Evolutionary conservation across 2,329 filamentous ascomycete species (phyloP).

Genomic region (Zalaria obscura): DNA sequence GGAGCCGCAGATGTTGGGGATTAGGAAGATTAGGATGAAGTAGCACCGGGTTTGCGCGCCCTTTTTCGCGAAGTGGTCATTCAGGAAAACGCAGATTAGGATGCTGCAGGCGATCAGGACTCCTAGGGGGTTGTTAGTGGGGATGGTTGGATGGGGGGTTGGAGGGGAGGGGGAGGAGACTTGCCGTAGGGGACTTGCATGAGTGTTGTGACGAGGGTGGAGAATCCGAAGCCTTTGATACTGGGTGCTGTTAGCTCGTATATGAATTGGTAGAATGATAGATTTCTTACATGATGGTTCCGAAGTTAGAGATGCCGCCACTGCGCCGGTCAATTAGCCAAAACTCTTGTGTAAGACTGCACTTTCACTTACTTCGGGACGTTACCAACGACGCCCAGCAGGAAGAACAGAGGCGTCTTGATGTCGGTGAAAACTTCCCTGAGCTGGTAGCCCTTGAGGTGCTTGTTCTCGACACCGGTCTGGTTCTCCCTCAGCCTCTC

Average conservation of each 20-base stretch:
- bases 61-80: slow-evolving; percentile 19
- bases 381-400: slow-evolving; percentile 34
- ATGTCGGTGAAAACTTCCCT: slow-evolving; percentile 40
- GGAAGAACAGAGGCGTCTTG: slow-evolving; percentile 42
- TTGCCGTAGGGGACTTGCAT: slow-evolving; percentile 33
- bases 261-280: no score
- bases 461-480: slow-evolving; percentile 43
- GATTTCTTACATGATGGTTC: slow-evolving; percentile 18
- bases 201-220: slow-evolving; percentile 35
- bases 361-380: slow-evolving; percentile 23
- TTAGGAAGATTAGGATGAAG: slow-evolving; percentile 23
- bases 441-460: slow-evolving; percentile 39
- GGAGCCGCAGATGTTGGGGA: slow-evolving; percentile 45
- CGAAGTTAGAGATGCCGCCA: slow-evolving; percentile 42
- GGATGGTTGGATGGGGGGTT: not conserved
- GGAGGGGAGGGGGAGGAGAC: not conserved
- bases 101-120: slow-evolving; percentile 35
- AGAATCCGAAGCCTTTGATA: slow-evolving; percentile 41
- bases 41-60: slow-evolving; percentile 7
- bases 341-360: not conserved
- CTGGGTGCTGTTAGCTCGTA: slow-evolving; percentile 15
- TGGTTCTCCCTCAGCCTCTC: slow-evolving; percentile 40
- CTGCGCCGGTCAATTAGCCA: not conserved
- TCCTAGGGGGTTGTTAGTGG: slow-evolving; percentile 10
- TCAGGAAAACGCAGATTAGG: slow-evolving; percentile 30